Base-by-base conservation (phyloP, 495 filamentous ascomycete species). In the Choiromyces venosus region DNA sequence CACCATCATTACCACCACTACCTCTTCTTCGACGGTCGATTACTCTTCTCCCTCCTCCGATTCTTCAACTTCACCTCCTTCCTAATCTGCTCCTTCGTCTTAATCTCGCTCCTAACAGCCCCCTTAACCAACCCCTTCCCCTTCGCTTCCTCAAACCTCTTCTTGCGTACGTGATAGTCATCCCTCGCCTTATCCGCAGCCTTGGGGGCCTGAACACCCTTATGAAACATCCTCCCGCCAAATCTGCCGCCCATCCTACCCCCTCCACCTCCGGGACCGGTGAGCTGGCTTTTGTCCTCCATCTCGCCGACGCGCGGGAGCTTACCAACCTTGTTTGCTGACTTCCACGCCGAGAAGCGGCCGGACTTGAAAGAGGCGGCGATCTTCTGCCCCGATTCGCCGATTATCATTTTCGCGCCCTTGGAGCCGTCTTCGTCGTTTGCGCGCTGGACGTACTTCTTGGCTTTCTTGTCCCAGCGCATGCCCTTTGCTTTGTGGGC, bases 381-480 rank as follows among this genome's bases (percentile, higher is more conserved):
- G 72, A 99, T 97, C 86, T 97, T 98, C 84, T 93, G 93, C 65
- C 95, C 95, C 81, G 88, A 91, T 84, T 99, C 95, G 71, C 96
- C 93, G 66, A 89, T 87, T 56, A 99, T 91, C 83, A 97, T 89
- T 71, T 89, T 91, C n/a, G 85, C 85, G 67, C 93, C 93, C 82
- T 91, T 91, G 67, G 89, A 93, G 25, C 95, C 96, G 85, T 97
- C 95, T 79, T 96, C 92, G 83, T 98, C 95, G 85, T 98, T 97
- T 73, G 88, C 89, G 37, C 90, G 87, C 2, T 91, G 84, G 9
- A 99, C 94, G 83, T 97, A 99, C 84, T 97, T 98, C 83, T 91
- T 94, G 78, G 89, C 88, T 79, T 95, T 94, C 87, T 97, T 97
- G 85, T 99, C 95, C 95, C 95, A 99, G 70, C 94, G 88, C 89